Conservation (phyloP, 2,329 filamentous ascomycete species). For the Tolypocladium inflatum region DNA sequence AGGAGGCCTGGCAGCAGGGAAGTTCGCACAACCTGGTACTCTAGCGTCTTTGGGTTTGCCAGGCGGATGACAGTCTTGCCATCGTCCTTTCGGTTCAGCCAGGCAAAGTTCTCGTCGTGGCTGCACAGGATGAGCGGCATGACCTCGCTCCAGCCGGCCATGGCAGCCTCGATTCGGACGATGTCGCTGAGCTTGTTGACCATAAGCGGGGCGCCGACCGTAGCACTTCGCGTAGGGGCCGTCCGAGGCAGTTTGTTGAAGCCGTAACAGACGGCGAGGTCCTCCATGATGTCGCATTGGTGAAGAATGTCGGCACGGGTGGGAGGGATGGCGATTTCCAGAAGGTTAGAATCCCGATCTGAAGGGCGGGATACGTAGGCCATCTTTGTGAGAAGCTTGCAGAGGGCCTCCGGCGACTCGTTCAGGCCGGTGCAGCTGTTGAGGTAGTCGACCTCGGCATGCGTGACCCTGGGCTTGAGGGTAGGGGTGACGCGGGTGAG, state of each 20-base stretch:
- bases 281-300: conserved; percentile 98
- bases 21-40: conserved; percentile 90
- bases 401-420: conserved; percentile 65
- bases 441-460: conserved; percentile 86
- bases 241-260: conserved; percentile 91
- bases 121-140: conserved; percentile 95
- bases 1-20: conserved; percentile 77
- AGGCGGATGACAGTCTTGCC: conserved; percentile 74
- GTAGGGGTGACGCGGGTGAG: conserved; percentile 74
- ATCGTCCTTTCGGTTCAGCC: conserved; percentile 85
- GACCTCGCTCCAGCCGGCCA: conserved; percentile 94
- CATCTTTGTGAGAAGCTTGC: conserved; percentile 80
- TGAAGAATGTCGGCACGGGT: conserved; percentile 93
- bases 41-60: conserved; percentile 84
- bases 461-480: conserved; percentile 63
- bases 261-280: conserved; percentile 90
- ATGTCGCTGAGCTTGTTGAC: conserved; percentile 96
- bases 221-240: conserved; percentile 77
- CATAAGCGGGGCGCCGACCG: conserved; percentile 74
- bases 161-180: conserved; percentile 76
- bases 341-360: conserved; percentile 53
- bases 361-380: conserved; percentile 75
- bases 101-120: conserved; percentile 95
- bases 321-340: conserved; percentile 76
- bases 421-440: conserved; percentile 83